These are phyloP conservation scores for Fusarium bactridioides DNA, from an alignment of 2,329 filamentous ascomycete species.

Conservation along the genomic window DNA sequence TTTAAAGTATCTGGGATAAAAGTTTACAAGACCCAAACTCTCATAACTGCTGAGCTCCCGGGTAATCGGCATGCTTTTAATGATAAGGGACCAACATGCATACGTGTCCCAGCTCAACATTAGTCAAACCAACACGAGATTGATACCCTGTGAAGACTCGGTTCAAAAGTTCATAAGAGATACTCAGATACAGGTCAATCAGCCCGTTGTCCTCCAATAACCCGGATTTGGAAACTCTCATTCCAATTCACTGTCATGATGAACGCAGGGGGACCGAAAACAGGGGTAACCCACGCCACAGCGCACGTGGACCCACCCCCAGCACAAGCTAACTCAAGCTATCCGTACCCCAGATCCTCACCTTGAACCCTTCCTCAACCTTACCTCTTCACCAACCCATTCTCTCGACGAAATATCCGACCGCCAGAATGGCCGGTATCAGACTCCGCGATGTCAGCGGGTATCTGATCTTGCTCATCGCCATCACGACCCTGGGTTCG, in stretches of 20 bases:
- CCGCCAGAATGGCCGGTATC: constrained; percentile 44
- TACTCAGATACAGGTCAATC: neutral
- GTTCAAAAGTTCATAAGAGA: neutral
- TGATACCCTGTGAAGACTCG: neutral
- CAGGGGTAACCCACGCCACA: constrained; percentile 27
- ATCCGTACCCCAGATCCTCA: constrained; percentile 2
- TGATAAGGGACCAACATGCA: neutral
- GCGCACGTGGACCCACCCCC: constrained; percentile 29
- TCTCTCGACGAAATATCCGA: neutral
- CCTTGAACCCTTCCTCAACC: neutral
- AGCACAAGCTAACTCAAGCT: constrained; percentile 21
- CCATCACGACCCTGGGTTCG: constrained; percentile 82
- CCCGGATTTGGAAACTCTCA: neutral
- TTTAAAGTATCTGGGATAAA: neutral
- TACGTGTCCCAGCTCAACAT: neutral
- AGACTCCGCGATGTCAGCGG: constrained; percentile 65
- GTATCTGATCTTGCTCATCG: constrained; percentile 80
- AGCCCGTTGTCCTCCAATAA: neutral
- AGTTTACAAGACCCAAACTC: neutral
- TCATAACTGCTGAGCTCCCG: neutral
- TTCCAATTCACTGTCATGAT: constrained; percentile 4
- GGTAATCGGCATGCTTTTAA: neutral
- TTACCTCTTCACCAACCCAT: neutral
- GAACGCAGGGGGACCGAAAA: neutral
- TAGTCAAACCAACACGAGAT: neutral